A percentile compares a stretch with the other conserved stretches of the same genome.
phyloP scores from a whole-genome alignment of 192 early-diverging fungal species.

The Pilobolus umbonatus region DNA sequence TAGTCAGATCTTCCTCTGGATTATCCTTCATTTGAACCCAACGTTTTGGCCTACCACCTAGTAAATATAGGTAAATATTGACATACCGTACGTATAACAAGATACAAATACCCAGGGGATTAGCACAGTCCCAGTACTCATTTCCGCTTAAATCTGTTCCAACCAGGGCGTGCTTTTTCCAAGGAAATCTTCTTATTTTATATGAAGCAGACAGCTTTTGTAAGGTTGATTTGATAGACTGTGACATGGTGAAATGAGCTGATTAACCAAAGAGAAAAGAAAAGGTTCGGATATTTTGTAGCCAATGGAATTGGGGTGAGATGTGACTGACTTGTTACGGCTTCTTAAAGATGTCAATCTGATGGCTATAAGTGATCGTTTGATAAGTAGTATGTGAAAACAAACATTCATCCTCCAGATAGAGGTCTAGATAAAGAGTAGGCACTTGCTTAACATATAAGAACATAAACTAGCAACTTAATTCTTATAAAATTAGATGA shows the following conservation, averaged over 20 bases:
- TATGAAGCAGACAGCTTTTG: conserved; percentile 19
- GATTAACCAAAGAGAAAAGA: no score
- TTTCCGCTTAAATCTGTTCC: conserved; percentile 30
- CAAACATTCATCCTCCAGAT: no score
- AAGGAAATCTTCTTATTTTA: conserved; percentile 26
- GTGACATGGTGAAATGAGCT: neutral
- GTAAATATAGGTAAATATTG: neutral
- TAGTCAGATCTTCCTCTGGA: conserved; percentile 9
- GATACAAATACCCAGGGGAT: conserved; percentile 20
- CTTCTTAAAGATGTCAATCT: no score
- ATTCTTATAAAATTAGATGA: no score
- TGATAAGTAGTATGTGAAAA: no score
- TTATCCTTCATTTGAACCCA: conserved; percentile 33
- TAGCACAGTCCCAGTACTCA: conserved; percentile 34
- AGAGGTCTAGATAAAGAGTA: no score
- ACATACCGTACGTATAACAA: neutral
- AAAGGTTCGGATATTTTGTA: no score
- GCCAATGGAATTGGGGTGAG: no score
- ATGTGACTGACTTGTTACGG: no score
- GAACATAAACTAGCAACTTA: no score
- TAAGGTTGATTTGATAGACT: neutral
- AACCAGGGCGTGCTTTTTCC: conserved; percentile 34
- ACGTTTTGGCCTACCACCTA: conserved; percentile 27
- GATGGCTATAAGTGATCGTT: no score
- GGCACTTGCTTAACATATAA: no score